Evolutionary conservation across 352 stramenopile species (phyloP).

Genomic region (Globisporangium irregulare): DNA sequence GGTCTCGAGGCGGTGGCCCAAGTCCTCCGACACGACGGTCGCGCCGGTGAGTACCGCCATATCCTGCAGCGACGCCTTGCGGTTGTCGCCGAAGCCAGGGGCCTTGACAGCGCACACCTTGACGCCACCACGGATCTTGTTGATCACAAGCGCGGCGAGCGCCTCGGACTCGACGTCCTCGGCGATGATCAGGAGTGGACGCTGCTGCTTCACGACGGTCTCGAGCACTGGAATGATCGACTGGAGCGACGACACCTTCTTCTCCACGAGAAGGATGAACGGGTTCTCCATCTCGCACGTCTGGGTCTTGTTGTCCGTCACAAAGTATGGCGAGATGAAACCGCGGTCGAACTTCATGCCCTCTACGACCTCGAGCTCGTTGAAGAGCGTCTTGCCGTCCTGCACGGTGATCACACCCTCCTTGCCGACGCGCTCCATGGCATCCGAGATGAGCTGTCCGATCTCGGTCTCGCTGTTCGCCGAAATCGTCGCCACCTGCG

Average conservation of each 20-base stretch:
- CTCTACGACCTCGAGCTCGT: conserved; percentile 99
- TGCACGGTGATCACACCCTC: conserved; percentile 98
- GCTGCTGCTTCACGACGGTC: conserved; percentile 95
- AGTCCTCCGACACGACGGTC: conserved; percentile 98
- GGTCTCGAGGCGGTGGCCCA: conserved; percentile 98
- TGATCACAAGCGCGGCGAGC: conserved; percentile 98
- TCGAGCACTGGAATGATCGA: conserved; percentile 97
- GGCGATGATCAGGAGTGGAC: conserved; percentile 98
- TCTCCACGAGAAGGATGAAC: conserved; percentile 99
- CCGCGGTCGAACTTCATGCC: conserved; percentile 99
- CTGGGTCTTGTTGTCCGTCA: conserved; percentile 99
- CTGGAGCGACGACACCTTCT: conserved; percentile 98
- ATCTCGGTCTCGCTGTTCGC: conserved; percentile 99
- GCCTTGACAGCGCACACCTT: conserved; percentile 99
- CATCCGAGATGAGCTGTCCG: conserved; percentile 96
- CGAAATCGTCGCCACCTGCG: conserved; percentile 99
- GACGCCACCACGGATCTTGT: conserved; percentile 99
- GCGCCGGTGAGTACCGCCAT: conserved; percentile 98
- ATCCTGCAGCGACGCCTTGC: conserved; percentile 99
- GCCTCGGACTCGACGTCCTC: conserved; percentile 99
- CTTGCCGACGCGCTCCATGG: conserved; percentile 99
- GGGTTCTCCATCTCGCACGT: conserved; percentile 98
- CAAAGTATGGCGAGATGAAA: conserved; percentile 99
- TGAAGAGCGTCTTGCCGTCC: conserved; percentile 99
- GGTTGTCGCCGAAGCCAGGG: conserved; percentile 99